Conservation (phyloP, 257 asterid species). For the Solanum clarkiae region DNA sequence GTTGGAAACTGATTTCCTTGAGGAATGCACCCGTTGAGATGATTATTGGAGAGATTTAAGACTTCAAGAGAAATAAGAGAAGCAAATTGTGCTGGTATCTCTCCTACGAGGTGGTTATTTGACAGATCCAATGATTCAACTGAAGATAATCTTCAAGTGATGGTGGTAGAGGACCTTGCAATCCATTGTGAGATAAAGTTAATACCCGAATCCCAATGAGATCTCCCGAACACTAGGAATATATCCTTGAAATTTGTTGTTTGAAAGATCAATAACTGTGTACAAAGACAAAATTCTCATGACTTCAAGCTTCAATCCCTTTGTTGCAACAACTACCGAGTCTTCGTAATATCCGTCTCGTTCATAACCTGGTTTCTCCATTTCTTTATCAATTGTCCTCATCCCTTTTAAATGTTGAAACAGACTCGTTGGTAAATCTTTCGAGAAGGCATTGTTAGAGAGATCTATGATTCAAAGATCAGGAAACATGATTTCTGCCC, state of each 20-base stretch:
- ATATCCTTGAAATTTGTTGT: background rate
- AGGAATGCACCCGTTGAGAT: too few species aligned
- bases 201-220: rapidly evolving
- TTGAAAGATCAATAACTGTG: background rate
- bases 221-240: background rate
- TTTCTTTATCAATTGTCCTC: too few species aligned
- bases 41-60: background rate
- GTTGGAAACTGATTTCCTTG: rapidly evolving
- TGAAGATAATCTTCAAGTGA: background rate
- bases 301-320: too few species aligned
- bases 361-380: too few species aligned
- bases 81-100: background rate
- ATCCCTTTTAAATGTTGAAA: too few species aligned
- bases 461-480: too few species aligned
- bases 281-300: too few species aligned
- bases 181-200: background rate
- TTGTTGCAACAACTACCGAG: too few species aligned
- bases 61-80: background rate
- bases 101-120: background rate
- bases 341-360: too few species aligned
- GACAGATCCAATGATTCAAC: background rate
- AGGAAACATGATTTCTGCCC: too few species aligned
- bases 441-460: too few species aligned
- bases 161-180: background rate
- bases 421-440: too few species aligned